phyloP scores from a whole-genome alignment of 495 filamentous ascomycete species.

The Massariosphaeria phaeospora region DNA sequence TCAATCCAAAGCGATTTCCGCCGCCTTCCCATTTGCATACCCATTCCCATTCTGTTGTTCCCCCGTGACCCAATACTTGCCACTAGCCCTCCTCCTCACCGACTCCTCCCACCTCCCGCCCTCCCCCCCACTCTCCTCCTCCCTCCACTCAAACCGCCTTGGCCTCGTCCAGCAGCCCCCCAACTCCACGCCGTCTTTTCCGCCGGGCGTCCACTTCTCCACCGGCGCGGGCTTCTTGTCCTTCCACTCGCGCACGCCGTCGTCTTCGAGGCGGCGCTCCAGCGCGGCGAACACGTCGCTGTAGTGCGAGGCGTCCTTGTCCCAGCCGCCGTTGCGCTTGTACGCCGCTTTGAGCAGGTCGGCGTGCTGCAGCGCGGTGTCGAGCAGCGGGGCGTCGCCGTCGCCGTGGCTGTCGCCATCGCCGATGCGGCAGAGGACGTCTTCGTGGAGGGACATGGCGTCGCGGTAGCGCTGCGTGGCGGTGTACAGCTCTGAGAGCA shows the following conservation, averaged over 20 bases:
- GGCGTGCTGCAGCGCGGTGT: constrained; percentile 4
- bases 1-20: too few relatives aligned
- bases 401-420: constrained; percentile 8
- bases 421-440: constrained; percentile 22
- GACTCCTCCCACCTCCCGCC: constrained; percentile 16
- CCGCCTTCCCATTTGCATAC: too few relatives aligned
- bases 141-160: constrained; percentile 9
- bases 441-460: constrained; percentile 29
- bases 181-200: constrained; percentile 16
- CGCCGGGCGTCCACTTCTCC: constrained; percentile 23
- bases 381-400: constrained; percentile 4
- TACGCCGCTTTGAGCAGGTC: constrained; percentile 22
- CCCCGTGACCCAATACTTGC: constrained; percentile 3
- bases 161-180: constrained; percentile 19
- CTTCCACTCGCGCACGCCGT: background rate
- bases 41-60: too few relatives aligned
- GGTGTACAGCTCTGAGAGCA: constrained; percentile 31
- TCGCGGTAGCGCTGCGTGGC: constrained; percentile 24
- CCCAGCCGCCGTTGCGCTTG: constrained; percentile 17
- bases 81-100: constrained; percentile 22
- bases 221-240: constrained; percentile 13
- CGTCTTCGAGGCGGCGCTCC: constrained; percentile 8
- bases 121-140: constrained; percentile 11
- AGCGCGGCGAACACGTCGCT: constrained; percentile 19
- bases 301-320: constrained; percentile 17